Conservation (phyloP, 83 land plant species). For the Picea mariana region DNA sequence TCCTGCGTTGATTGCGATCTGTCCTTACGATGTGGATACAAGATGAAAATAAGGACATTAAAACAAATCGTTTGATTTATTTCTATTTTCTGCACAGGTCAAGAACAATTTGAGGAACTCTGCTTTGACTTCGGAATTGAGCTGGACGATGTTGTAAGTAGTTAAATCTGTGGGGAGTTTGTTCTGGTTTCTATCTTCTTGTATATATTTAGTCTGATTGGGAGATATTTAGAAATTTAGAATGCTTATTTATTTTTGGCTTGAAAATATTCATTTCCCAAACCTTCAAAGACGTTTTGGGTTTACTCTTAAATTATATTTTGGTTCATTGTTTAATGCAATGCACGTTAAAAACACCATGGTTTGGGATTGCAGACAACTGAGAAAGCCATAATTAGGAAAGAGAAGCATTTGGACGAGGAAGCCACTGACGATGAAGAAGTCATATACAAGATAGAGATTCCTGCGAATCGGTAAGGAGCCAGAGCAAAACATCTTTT, state of each 20-base stretch:
- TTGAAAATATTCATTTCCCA: too few species aligned
- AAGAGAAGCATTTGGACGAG: conserved; percentile 86
- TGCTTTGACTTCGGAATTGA: conserved; percentile 96
- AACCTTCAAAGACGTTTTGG: background rate
- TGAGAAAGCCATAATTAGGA: conserved; percentile 80
- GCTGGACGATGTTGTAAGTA: conserved; percentile 93
- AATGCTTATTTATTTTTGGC: too few species aligned
- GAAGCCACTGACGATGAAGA: conserved; percentile 74
- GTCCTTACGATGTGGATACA: too few species aligned
- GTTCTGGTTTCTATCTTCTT: too few species aligned
- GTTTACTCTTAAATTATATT: background rate
- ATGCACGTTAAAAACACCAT: background rate
- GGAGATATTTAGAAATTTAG: background rate
- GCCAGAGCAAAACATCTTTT: background rate
- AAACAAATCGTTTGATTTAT: conserved; percentile 6
- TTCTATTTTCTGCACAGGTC: conserved; percentile 43
- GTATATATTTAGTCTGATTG: background rate
- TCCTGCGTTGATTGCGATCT: background rate
- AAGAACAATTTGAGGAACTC: conserved; percentile 88
- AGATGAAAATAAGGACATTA: background rate
- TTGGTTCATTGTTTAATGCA: background rate
- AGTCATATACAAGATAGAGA: conserved; percentile 91
- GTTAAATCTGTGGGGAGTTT: background rate
- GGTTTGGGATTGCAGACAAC: conserved; percentile 62
- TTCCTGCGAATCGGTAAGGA: conserved; percentile 89